These are phyloP conservation scores for Ambrosia artemisiifolia DNA, from an alignment of 129 eudicot species.

Conservation along the genomic window DNA sequence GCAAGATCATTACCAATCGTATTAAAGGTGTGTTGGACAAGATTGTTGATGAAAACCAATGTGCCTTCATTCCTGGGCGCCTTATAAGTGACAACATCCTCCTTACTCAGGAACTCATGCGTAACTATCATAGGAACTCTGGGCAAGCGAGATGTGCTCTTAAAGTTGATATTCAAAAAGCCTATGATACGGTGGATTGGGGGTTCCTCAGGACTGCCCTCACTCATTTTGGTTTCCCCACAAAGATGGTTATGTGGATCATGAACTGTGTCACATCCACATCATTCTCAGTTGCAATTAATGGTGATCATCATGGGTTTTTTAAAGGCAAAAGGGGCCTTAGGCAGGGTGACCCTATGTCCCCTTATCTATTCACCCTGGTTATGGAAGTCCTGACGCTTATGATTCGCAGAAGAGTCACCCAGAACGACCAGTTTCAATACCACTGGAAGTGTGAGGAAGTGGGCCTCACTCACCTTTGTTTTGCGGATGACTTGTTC, in stretches of 20 bases:
- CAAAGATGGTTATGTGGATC: not conserved
- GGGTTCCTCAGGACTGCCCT: not conserved
- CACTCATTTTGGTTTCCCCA: not conserved
- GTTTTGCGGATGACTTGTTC: conserved; percentile 9
- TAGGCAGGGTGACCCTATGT: conserved; percentile 5
- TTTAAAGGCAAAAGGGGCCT: not conserved
- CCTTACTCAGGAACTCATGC: not conserved
- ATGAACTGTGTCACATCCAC: not conserved
- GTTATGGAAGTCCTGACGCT: not conserved
- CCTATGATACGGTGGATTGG: not conserved
- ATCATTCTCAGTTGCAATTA: not conserved
- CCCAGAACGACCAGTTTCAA: not conserved
- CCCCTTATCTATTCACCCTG: not conserved
- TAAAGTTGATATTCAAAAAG: not conserved
- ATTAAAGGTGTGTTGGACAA: too few species aligned
- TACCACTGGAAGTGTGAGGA: not conserved
- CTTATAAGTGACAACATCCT: too few species aligned
- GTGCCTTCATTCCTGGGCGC: too few species aligned
- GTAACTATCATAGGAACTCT: not conserved
- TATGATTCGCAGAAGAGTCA: not conserved
- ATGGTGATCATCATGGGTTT: not conserved
- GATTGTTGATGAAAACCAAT: too few species aligned
- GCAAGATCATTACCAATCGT: too few species aligned
- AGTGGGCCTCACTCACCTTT: not conserved
- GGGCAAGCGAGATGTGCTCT: not conserved